Percentiles rank a stretch among this genome's conserved stretches.
Conservation (phyloP, 371 early-diverging fungal genomes). For the Furculomyces boomerangus region DNA sequence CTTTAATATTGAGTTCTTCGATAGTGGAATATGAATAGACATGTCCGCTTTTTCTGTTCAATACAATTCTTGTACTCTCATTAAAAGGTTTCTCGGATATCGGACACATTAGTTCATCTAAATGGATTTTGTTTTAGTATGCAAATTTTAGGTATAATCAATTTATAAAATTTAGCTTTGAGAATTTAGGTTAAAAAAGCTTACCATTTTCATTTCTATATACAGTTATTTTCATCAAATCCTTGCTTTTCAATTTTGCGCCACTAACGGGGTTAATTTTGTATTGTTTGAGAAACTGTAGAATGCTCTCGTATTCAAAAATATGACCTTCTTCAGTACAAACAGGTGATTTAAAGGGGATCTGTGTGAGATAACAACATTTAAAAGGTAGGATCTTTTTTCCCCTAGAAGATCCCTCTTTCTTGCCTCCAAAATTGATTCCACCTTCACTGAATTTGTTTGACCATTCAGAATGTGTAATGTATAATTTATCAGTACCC, state of each 20-base stretch:
- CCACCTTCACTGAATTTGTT: constrained; percentile 50
- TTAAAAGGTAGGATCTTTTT: constrained; percentile 46
- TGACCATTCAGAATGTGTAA: constrained; percentile 82
- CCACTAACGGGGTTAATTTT: constrained; percentile 79
- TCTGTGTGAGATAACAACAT: constrained; percentile 70
- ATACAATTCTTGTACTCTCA: constrained; percentile 78
- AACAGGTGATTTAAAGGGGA: constrained; percentile 71
- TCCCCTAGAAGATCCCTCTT: constrained; percentile 14
- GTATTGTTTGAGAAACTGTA: constrained; percentile 69
- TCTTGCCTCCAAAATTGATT: constrained; percentile 39
- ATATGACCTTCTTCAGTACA: constrained; percentile 73
- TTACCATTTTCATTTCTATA: constrained; percentile 37
- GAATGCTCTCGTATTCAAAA: constrained; percentile 54
- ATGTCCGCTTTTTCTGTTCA: constrained; percentile 68
- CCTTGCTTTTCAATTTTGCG: constrained; percentile 46
- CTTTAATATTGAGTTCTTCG: constrained; percentile 66
- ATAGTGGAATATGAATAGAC: constrained; percentile 79
- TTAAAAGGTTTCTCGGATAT: constrained; percentile 75
- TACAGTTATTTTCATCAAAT: constrained; percentile 59
- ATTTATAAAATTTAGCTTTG: no score
- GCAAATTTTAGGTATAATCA: no score
- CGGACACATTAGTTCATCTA: constrained; percentile 73
- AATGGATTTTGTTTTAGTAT: constrained; percentile 2
- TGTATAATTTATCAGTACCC: constrained; percentile 35
- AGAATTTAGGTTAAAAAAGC: background rate